Evolutionary conservation across 495 filamentous ascomycete species (phyloP).

Genomic region (Neurospora africana): DNA sequence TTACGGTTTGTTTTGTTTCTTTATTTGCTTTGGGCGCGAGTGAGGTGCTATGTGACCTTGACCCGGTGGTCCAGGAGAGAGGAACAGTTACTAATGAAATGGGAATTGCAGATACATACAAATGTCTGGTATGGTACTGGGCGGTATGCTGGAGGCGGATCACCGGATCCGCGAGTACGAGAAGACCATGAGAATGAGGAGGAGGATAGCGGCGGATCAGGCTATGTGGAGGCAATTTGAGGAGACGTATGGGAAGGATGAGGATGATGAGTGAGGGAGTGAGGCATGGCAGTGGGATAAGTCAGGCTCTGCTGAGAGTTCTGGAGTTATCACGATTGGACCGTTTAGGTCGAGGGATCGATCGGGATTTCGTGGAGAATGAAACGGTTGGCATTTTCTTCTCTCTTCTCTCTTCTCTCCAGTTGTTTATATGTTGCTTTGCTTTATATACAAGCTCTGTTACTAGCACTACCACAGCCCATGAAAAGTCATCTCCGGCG

Average conservation of each 20-base stretch:
- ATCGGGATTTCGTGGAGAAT: background rate
- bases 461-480: background rate
- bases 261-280: slow-evolving; percentile 20
- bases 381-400: background rate
- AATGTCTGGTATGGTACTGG: slow-evolving; percentile 78
- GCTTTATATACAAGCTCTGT: background rate
- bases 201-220: slow-evolving; percentile 49
- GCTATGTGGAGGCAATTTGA: slow-evolving; percentile 48
- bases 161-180: slow-evolving; percentile 59
- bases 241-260: slow-evolving; percentile 27
- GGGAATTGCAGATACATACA: slow-evolving; percentile 55
- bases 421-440: background rate
- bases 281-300: background rate
- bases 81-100: background rate
- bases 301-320: background rate
- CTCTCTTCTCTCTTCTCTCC: background rate
- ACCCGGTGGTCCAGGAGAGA: background rate
- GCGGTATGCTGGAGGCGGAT: slow-evolving; percentile 78
- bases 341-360: background rate
- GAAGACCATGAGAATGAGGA: slow-evolving; percentile 49
- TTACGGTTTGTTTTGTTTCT: background rate
- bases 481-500: background rate
- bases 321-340: background rate
- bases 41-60: background rate
- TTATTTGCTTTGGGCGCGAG: background rate